phyloP scores from a whole-genome alignment of 2,329 filamentous ascomycete genomes.

The Aschersonia sp. region DNA sequence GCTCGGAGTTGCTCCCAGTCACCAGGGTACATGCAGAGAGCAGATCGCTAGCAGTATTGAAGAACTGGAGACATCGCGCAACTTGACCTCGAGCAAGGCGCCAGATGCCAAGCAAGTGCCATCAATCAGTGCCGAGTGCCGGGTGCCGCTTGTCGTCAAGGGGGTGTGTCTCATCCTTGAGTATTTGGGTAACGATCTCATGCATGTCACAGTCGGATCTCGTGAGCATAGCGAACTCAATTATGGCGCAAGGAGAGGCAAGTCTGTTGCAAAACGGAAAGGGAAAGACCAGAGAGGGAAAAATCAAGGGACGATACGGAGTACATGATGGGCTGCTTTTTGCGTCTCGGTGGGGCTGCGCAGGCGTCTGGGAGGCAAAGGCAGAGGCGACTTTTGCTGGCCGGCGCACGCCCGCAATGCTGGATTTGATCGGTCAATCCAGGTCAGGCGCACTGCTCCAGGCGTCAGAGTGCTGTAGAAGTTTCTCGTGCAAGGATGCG shows the following conservation, averaged over 20 bases:
- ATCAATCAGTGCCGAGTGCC: neutral
- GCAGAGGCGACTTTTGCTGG: no score
- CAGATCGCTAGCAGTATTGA: no score
- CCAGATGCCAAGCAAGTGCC: neutral
- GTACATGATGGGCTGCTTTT: neutral
- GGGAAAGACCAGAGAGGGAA: neutral
- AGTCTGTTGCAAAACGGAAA: neutral
- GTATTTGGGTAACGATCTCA: neutral
- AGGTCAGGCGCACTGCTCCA: neutral
- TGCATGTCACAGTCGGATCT: neutral
- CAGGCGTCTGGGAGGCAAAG: neutral
- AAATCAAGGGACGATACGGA: neutral
- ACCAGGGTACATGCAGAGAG: no score
- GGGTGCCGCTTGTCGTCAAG: neutral
- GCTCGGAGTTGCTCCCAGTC: neutral
- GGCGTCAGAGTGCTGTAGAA: neutral
- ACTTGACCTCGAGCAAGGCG: neutral
- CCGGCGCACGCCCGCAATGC: no score
- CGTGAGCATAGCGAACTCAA: neutral
- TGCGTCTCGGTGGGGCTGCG: neutral
- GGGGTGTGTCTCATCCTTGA: neutral
- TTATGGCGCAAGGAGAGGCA: neutral
- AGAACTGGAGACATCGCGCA: no score
- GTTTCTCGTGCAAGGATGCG: neutral
- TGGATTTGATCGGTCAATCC: neutral